These are phyloP conservation scores for Senna siamea DNA, from an alignment of 306 rosid genomes.

Conservation along the genomic window DNA sequence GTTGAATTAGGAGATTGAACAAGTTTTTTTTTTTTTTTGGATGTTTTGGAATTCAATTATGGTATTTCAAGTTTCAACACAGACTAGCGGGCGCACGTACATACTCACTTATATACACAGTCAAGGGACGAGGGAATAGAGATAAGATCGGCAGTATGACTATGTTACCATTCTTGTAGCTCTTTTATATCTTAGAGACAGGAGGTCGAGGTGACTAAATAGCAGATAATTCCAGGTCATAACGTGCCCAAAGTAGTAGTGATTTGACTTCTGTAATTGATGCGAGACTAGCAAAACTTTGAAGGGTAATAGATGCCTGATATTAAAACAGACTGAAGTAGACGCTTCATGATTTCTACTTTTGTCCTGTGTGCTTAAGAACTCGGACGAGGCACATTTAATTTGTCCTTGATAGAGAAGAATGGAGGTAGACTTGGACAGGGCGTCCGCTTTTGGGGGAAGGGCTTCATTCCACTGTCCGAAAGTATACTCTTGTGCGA, in stretches of 20 bases:
- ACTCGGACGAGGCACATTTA: slow-evolving; percentile 10
- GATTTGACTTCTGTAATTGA: slow-evolving; percentile 5
- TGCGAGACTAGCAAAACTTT: neutral
- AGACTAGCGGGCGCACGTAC: neutral
- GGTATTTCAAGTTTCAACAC: neutral
- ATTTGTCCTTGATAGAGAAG: slow-evolving; percentile 6
- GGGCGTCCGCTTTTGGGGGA: too few relatives aligned
- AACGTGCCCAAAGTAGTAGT: neutral
- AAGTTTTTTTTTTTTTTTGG: neutral
- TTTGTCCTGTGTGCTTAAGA: neutral
- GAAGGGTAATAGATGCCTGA: slow-evolving; percentile 20
- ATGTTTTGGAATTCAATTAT: neutral
- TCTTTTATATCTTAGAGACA: neutral
- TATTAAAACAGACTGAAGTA: slow-evolving; percentile 5
- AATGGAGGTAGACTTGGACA: neutral
- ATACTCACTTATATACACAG: neutral
- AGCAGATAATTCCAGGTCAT: neutral
- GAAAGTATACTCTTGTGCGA: slow-evolving; percentile 20
- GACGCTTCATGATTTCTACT: slow-evolving; percentile 8
- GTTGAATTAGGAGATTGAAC: neutral
- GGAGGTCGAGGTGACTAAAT: neutral
- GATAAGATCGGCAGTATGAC: neutral
- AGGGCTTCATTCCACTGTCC: neutral
- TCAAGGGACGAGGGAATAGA: neutral
- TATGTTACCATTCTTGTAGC: neutral